Conservation (phyloP, 441 rosid species). For the Populus hybrid region DNA sequence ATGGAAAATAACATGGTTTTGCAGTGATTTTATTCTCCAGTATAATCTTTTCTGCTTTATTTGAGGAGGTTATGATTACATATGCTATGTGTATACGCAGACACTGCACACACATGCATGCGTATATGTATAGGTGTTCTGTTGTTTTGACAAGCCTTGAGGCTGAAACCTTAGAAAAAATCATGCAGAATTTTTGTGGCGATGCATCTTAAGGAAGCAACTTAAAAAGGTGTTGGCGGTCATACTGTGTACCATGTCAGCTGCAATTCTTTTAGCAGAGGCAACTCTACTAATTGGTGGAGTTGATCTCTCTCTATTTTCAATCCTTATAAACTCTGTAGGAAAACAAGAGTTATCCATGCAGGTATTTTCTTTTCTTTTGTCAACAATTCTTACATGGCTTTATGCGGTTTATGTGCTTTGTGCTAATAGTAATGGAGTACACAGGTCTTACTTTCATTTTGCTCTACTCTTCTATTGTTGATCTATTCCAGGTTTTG, state of each 20-base stretch:
- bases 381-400: neutral
- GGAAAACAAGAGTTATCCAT: slow-evolving; percentile 76
- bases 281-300: slow-evolving; percentile 77
- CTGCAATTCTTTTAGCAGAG: slow-evolving; percentile 97
- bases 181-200: slow-evolving; percentile 87
- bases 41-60: neutral
- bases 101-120: neutral
- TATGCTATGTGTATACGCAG: neutral
- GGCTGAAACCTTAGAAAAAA: slow-evolving; percentile 9
- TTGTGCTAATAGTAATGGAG: neutral
- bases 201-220: slow-evolving; percentile 71
- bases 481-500: slow-evolving; percentile 58
- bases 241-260: slow-evolving; percentile 79
- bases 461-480: slow-evolving; percentile 14
- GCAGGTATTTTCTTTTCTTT: slow-evolving; percentile 53
- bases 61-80: neutral
- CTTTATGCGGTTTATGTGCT: neutral
- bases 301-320: slow-evolving; percentile 88
- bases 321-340: slow-evolving; percentile 77
- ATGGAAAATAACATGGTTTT: neutral
- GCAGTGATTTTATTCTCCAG: neutral
- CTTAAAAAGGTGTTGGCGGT: slow-evolving; percentile 68
- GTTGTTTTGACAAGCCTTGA: neutral
- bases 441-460: slow-evolving; percentile 8
- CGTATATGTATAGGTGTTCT: neutral